A percentile compares a stretch with the other conserved stretches of the same genome.
phyloP scores from a whole-genome alignment of 2,329 filamentous ascomycete species.

The Waltergamsia citrina region DNA sequence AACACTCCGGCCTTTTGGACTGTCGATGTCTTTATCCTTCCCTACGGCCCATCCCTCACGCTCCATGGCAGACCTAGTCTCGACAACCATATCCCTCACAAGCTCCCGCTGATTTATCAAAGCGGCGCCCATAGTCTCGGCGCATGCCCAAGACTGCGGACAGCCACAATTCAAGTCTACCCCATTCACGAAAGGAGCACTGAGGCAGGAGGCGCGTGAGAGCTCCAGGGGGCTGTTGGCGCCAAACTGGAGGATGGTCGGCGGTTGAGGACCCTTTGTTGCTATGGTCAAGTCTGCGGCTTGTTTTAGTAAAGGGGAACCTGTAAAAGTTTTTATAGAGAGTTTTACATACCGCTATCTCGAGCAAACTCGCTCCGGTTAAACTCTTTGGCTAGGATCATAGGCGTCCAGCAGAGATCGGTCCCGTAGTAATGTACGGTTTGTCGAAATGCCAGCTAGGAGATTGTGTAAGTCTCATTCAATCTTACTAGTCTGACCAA shows the following conservation, averaged over 20 bases:
- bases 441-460: slow-evolving; percentile 57
- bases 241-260: slow-evolving; percentile 60
- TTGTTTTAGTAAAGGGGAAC: not conserved
- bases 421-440: slow-evolving; percentile 55
- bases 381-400: slow-evolving; percentile 63
- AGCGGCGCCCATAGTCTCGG: slow-evolving; percentile 58
- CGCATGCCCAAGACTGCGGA: slow-evolving; percentile 64
- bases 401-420: slow-evolving; percentile 62
- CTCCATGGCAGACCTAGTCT: slow-evolving; percentile 41
- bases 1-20: slow-evolving; percentile 42
- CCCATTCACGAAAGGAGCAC: slow-evolving; percentile 51
- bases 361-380: slow-evolving; percentile 51
- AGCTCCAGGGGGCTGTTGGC: slow-evolving; percentile 52
- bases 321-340: not conserved
- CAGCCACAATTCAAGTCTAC: slow-evolving; percentile 67
- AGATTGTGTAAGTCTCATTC: not conserved
- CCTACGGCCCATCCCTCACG: slow-evolving; percentile 44
- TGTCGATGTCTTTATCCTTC: slow-evolving; percentile 29
- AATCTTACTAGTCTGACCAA: not conserved
- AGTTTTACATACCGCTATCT: slow-evolving; percentile 39
- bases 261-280: slow-evolving; percentile 38
- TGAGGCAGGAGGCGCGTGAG: slow-evolving; percentile 50
- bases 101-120: slow-evolving; percentile 56
- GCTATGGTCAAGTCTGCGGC: slow-evolving; percentile 53
- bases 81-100: slow-evolving; percentile 55